These are phyloP conservation scores for Monosporascus sp. DNA, from an alignment of 2,329 filamentous ascomycete genomes.

Conservation along the genomic window DNA sequence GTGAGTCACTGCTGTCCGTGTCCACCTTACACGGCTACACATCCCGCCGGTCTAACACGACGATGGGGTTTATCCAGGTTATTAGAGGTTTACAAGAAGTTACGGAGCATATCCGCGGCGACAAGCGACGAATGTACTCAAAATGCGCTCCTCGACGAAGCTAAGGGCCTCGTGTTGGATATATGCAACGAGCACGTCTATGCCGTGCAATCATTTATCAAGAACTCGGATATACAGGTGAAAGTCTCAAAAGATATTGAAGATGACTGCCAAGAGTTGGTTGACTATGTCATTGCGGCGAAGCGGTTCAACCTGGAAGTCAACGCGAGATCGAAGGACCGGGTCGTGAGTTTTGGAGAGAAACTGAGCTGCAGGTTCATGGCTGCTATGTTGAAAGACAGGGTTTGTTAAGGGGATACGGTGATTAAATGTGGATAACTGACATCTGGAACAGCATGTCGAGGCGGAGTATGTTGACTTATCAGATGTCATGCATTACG, in stretches of 20 bases:
- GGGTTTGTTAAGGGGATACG: slow-evolving; percentile 34
- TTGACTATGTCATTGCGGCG: slow-evolving; percentile 64
- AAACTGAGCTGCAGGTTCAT: slow-evolving; percentile 93
- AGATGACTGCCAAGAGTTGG: slow-evolving; percentile 72
- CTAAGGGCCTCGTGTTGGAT: slow-evolving; percentile 69
- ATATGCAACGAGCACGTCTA: slow-evolving; percentile 78
- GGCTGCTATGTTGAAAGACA: slow-evolving; percentile 75
- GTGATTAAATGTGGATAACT: slow-evolving; percentile 20
- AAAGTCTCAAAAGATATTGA: slow-evolving; percentile 63
- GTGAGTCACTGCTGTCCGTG: slow-evolving; percentile 47
- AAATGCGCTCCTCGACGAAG: slow-evolving; percentile 53
- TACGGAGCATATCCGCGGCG: slow-evolving; percentile 48
- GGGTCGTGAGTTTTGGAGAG: slow-evolving; percentile 91
- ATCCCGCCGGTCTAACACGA: slow-evolving; percentile 9
- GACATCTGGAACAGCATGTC: slow-evolving; percentile 51
- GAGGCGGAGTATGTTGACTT: slow-evolving; percentile 88
- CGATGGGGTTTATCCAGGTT: slow-evolving; percentile 33
- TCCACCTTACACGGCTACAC: neutral
- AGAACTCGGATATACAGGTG: slow-evolving; percentile 49
- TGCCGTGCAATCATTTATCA: slow-evolving; percentile 61
- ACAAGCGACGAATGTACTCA: slow-evolving; percentile 49
- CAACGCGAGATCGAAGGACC: slow-evolving; percentile 73
- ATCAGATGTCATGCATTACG: slow-evolving; percentile 71
- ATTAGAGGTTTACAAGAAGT: slow-evolving; percentile 54
- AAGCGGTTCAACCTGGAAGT: slow-evolving; percentile 68